Percentiles rank a stretch among this genome's conserved stretches.
Conservation (phyloP, 768 basidiomycete genomes). For the Lentinula edodes region DNA sequence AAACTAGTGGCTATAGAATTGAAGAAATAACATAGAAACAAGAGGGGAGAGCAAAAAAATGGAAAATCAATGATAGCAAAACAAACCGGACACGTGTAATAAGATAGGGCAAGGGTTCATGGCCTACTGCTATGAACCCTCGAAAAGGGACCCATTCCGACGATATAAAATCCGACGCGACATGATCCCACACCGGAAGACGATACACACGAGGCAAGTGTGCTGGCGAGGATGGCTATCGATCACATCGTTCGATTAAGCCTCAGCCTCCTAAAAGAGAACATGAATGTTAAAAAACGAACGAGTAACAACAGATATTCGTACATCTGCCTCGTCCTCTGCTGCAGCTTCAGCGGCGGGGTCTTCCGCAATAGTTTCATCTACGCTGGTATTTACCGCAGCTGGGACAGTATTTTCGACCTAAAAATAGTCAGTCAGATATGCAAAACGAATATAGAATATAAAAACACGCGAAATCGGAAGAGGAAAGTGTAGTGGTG, state of each 20-base stretch:
- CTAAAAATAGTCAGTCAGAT: constrained; percentile 10
- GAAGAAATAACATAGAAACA: neutral
- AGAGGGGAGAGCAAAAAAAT: neutral
- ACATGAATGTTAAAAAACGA: neutral
- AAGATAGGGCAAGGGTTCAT: constrained; percentile 1
- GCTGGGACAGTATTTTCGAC: constrained; percentile 24
- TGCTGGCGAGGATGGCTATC: neutral
- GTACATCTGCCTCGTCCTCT: neutral
- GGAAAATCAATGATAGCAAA: constrained; percentile 2
- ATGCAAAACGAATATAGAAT: neutral
- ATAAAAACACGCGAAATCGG: too few relatives aligned
- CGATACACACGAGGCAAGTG: neutral
- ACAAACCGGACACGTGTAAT: constrained; percentile 1
- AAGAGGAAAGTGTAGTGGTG: too few relatives aligned
- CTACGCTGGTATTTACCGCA: constrained; percentile 19
- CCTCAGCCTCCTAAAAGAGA: neutral
- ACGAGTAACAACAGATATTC: neutral
- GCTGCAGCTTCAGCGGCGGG: constrained; percentile 25
- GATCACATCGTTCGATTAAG: neutral
- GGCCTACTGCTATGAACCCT: neutral
- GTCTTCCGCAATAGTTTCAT: constrained; percentile 38
- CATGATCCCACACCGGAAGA: neutral
- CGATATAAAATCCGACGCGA: neutral
- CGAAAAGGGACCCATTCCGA: neutral
- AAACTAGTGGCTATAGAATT: neutral